These are phyloP conservation scores for Ananas comosus DNA, from an alignment of 176 grass and related monocot genomes.

Conservation along the genomic window DNA sequence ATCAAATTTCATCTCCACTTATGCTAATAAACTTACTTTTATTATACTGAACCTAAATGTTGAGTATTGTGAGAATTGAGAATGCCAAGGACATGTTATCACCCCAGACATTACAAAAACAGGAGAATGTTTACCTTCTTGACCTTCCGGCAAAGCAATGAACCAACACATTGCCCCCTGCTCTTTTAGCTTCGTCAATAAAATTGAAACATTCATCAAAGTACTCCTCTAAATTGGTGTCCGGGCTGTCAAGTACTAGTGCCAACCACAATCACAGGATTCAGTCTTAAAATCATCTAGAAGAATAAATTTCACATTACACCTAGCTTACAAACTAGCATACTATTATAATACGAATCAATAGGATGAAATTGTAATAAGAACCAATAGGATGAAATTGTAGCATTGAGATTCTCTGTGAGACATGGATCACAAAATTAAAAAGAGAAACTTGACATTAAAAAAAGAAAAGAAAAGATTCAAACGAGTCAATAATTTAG, in stretches of 20 bases:
- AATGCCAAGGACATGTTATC: not conserved
- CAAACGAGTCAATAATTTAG: no score
- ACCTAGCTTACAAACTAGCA: no score
- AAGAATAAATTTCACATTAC: not conserved
- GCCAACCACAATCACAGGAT: conserved; percentile 4
- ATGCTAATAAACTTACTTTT: not conserved
- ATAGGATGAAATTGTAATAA: no score
- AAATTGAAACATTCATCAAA: conserved; percentile 80
- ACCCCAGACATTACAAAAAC: not conserved
- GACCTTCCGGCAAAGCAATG: conserved; percentile 97
- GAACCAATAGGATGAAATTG: no score
- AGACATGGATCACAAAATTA: no score
- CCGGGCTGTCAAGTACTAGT: conserved; percentile 65
- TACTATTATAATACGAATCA: no score
- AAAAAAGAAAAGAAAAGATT: no score
- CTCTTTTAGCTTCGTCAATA: conserved; percentile 62
- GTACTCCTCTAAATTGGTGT: conserved; percentile 46
- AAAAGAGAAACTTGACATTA: no score
- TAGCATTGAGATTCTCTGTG: no score
- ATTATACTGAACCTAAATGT: not conserved
- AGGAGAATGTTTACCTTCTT: conserved; percentile 49
- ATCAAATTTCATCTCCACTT: not conserved
- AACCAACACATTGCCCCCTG: conserved; percentile 62
- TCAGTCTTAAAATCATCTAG: not conserved
- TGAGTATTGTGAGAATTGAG: not conserved